Conservation (phyloP, 768 basidiomycete genomes). For the Boletus speciosus region DNA sequence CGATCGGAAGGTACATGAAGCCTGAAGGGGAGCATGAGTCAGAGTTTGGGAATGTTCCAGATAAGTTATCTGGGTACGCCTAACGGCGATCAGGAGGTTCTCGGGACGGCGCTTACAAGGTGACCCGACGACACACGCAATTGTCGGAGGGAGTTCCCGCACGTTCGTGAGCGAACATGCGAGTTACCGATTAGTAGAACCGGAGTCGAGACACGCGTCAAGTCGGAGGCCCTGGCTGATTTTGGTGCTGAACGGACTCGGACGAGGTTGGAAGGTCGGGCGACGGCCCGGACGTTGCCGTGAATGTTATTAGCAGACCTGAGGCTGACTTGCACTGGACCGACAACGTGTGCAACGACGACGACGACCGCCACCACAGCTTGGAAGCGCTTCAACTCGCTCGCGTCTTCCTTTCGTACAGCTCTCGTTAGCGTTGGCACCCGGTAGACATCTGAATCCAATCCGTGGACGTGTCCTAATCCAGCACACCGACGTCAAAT, state of each 20-base stretch:
- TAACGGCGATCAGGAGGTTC: conserved; percentile 9
- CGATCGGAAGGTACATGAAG: conserved; percentile 1
- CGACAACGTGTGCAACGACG: neutral
- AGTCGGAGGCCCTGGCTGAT: neutral
- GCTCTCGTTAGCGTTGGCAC: neutral
- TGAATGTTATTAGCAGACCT: no score
- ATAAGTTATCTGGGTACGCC: neutral
- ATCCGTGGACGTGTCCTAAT: conserved; percentile 20
- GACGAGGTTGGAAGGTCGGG: conserved; percentile 16
- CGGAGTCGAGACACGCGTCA: neutral
- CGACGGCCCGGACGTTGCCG: conserved; percentile 21
- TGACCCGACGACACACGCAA: conserved; percentile 6
- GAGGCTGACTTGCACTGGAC: neutral
- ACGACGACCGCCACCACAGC: neutral
- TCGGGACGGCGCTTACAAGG: conserved; percentile 10
- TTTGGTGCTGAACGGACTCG: conserved; percentile 6
- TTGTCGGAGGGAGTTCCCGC: neutral
- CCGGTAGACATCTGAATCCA: neutral
- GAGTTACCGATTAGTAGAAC: neutral
- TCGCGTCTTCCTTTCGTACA: neutral
- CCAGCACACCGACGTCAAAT: conserved; percentile 25
- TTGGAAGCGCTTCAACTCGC: neutral
- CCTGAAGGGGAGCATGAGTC: neutral
- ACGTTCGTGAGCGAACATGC: conserved; percentile 10
- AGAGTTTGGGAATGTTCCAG: neutral